Base-by-base conservation (phyloP, 768 basidiomycete genomes). In the Tricholomella constricta region DNA sequence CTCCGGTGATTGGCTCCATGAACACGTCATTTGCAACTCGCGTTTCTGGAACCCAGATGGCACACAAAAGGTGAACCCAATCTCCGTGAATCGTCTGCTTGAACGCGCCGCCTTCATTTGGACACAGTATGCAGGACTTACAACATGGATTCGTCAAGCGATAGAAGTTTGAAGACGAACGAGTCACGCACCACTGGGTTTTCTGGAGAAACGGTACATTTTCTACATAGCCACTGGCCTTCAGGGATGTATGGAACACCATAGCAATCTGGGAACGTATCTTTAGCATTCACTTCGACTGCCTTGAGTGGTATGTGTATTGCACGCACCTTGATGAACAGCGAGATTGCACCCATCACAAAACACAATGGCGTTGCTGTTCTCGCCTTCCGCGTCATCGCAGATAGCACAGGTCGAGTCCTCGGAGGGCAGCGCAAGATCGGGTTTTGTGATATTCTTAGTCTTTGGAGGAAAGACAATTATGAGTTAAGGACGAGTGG, bases 171-270 rank as follows among this genome's bases (percentile, higher is more conserved):
- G 32, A 17, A 15, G 17, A 46, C 22, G 27, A 38, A 2, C 35
- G 25, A n/a, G 22, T 8, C 10, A 72, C 91, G 58, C 65, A 95
- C 94, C 55, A 99, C 97, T 12, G 95, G 93, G 61, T 86, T 90
- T 69, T 98, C 96, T 0, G 97, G 97, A 1, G 94, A 96, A 9
- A 98, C 94, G 0, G 94, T 98, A 64, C 97, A 99, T 71, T 99
- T 99, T 41, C 97, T 77, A 68, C 97, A 99, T 29, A 99, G 82
- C 97, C 97, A 99, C 69, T 99, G 97, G 1, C 97, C 97, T 74
- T 99, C 97, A 0, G 97, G 97, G 53, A 99, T 98, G 66, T 99
- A 99, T 10, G 97, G 97, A 2, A 99, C 94, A 17, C 97, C 97
- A 64, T 99, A 99, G 65, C 97, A 99, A 67, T 99, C 97, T 97